Evolutionary conservation across 2,329 filamentous ascomycete species (phyloP).

Genomic region (Fusarium sp.): DNA sequence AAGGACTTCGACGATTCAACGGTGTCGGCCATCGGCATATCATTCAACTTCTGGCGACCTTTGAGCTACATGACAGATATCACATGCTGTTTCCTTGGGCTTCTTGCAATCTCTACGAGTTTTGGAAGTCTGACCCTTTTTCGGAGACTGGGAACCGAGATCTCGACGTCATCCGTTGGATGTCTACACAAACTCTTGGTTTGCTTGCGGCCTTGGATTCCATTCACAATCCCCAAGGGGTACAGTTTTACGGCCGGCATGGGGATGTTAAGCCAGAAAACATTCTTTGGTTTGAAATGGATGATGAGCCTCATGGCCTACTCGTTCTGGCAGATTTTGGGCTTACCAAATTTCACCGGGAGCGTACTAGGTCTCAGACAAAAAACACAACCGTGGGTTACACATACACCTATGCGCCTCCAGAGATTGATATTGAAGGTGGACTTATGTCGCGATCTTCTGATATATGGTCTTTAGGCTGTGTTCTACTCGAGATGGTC

Average conservation of each 20-base stretch:
- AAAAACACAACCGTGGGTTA: neutral
- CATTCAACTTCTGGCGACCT: neutral
- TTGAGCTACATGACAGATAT: neutral
- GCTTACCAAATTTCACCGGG: neutral
- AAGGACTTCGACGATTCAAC: neutral
- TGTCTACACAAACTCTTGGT: neutral
- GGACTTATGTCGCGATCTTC: neutral
- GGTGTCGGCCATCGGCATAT: neutral
- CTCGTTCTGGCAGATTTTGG: neutral
- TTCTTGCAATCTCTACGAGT: neutral
- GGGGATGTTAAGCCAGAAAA: neutral
- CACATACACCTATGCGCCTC: neutral
- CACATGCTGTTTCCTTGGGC: neutral
- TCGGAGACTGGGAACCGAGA: neutral
- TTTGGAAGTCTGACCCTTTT: neutral
- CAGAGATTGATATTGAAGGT: neutral
- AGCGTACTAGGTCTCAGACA: neutral
- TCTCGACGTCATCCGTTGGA: neutral
- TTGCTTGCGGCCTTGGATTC: neutral
- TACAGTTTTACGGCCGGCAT: neutral
- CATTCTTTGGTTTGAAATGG: neutral
- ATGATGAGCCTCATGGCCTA: neutral
- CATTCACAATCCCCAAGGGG: neutral
- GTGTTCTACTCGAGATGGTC: neutral
- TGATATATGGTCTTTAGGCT: neutral